Base-by-base conservation (phyloP, 108 stramenopile genomes). In the Hondaea fermentalgiana region DNA sequence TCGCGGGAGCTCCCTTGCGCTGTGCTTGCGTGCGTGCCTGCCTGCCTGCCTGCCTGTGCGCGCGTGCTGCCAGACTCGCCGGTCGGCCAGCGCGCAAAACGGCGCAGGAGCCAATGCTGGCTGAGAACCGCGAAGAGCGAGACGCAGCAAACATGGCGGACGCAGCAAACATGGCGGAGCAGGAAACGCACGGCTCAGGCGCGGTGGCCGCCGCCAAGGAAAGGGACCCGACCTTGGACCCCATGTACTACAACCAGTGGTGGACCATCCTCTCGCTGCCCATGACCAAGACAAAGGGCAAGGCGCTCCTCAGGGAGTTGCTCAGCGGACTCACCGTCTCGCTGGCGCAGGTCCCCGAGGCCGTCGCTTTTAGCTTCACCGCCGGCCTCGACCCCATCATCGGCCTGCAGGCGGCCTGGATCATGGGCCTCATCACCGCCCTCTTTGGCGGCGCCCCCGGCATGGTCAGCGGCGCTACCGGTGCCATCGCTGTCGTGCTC, bases 381-480 rank as follows among this genome's bases (percentile, higher is more conserved):
- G 91, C 91, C 5, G 89, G 89, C 10, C 87, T 92, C 47, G 21
- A 6, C 28, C 91, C 91, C 43, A 25, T 87, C 35, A 53, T 97
- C 2, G 96, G 96, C 21, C 91, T 97, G 4, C 96, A 95, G 94
- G 96, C 96, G 8, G 95, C 96, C 5, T 96, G 96, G 69, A 91
- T 95, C 19, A 90, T 97, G 49, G 96, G 96, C 57, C 95, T 98
- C 72, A 87, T 95, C 23, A 96, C 96, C 16, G 93, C 96, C 55
- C 57, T 92, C 57, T 94, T 97, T 72, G 96, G 96, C 43, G 95
- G 95, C 57, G 93, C 96, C 42, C 93, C 96, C 43, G 97, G 96
- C 43, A 96, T 98, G 87, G 93, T 95, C 53, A 95, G 95, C 58
- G 94, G 94, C 72, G 96, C 96, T 59, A 94, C 94, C 10, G 96